phyloP scores from a whole-genome alignment of 805 yeast species.

The Geotrichum ghanense region DNA sequence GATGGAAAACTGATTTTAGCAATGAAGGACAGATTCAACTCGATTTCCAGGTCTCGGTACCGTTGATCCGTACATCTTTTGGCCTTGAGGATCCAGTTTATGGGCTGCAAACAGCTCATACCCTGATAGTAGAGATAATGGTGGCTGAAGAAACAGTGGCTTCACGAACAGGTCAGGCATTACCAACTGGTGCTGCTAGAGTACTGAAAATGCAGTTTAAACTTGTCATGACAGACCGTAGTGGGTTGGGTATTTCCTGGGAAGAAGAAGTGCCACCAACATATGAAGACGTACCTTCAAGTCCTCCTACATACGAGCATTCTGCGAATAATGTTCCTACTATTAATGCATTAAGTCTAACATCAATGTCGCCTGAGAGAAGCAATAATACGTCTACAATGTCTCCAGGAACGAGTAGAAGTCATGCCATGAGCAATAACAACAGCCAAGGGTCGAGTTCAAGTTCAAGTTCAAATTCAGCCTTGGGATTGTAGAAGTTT shows the following conservation, averaged over 20 bases:
- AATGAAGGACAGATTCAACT: slow-evolving; percentile 72
- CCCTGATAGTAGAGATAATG: slow-evolving; percentile 74
- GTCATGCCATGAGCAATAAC: no score
- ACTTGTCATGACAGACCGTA: slow-evolving; percentile 70
- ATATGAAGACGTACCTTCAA: slow-evolving; percentile 72
- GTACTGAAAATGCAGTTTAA: slow-evolving; percentile 92
- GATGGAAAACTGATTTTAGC: slow-evolving; percentile 91
- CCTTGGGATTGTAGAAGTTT: no score
- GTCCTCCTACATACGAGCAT: slow-evolving; percentile 81
- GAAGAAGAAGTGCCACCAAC: slow-evolving; percentile 99
- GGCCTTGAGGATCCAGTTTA: slow-evolving; percentile 72
- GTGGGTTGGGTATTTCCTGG: slow-evolving; percentile 96
- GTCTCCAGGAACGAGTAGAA: no score
- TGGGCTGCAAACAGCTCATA: slow-evolving; percentile 70
- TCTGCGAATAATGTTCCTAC: slow-evolving; percentile 17
- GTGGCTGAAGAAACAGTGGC: slow-evolving; percentile 69
- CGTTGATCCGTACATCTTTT: slow-evolving; percentile 48
- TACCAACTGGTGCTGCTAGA: slow-evolving; percentile 81
- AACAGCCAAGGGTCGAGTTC: no score
- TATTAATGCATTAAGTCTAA: slow-evolving; percentile 13
- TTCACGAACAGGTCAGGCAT: slow-evolving; percentile 20
- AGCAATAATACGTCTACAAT: no score
- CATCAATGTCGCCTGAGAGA: background rate
- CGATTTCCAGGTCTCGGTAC: slow-evolving; percentile 23
- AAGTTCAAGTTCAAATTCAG: no score